Conservation (phyloP, 768 basidiomycete species). For the Phylloporus arenicola region DNA sequence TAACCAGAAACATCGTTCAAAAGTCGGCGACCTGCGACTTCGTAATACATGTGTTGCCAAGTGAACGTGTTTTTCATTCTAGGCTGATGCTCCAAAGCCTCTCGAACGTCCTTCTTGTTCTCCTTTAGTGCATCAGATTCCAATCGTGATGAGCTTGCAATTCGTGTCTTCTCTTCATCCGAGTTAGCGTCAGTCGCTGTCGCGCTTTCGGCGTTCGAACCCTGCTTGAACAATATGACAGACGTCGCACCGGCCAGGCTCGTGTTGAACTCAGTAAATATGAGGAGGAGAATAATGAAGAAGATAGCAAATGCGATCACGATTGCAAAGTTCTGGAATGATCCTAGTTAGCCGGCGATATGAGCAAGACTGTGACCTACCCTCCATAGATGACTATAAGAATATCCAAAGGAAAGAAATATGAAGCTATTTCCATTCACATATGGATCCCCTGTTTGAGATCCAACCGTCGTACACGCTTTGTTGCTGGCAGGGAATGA, state of each 20-base stretch:
- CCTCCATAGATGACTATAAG: slow-evolving; percentile 45
- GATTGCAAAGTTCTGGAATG: slow-evolving; percentile 61
- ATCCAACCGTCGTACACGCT: slow-evolving; percentile 70
- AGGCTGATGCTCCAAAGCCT: slow-evolving; percentile 33
- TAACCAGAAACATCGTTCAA: slow-evolving; percentile 74
- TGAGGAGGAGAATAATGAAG: slow-evolving; percentile 52
- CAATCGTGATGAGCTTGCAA: slow-evolving; percentile 1
- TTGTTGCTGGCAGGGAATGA: slow-evolving; percentile 55
- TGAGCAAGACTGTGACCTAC: slow-evolving; percentile 19
- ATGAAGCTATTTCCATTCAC: slow-evolving; percentile 62
- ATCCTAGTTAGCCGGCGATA: not conserved
- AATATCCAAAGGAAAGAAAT: slow-evolving; percentile 38
- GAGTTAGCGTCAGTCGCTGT: not conserved
- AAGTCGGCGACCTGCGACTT: slow-evolving; percentile 51
- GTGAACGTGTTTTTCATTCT: slow-evolving; percentile 61
- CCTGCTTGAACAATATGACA: slow-evolving; percentile 64
- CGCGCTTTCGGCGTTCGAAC: slow-evolving; percentile 19
- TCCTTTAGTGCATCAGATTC: slow-evolving; percentile 5
- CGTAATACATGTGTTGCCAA: slow-evolving; percentile 69
- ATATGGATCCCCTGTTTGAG: slow-evolving; percentile 49
- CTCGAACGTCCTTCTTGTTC: slow-evolving; percentile 18
- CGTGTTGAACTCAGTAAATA: slow-evolving; percentile 55
- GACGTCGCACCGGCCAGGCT: slow-evolving; percentile 30
- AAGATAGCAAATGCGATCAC: slow-evolving; percentile 55
- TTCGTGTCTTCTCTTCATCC: slow-evolving; percentile 26